These are phyloP conservation scores for Pleurotus eryngii DNA, from an alignment of 768 basidiomycete genomes.

Conservation along the genomic window DNA sequence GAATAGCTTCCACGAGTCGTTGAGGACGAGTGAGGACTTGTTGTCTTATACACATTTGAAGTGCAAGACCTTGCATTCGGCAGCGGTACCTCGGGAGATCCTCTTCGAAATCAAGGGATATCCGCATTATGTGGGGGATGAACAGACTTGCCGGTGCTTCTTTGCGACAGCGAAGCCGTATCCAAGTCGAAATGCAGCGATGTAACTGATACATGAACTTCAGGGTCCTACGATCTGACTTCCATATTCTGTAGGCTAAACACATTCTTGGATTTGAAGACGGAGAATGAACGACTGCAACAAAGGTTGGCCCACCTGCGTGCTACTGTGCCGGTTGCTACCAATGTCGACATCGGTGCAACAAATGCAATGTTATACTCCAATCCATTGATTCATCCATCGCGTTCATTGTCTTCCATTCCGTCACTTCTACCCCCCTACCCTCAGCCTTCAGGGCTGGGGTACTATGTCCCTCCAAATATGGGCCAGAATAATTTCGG, in stretches of 20 bases:
- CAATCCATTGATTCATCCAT: no score
- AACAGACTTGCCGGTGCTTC: conserved; percentile 50
- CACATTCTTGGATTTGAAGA: conserved; percentile 77
- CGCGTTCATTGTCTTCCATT: no score
- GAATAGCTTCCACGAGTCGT: conserved; percentile 51
- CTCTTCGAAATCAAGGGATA: conserved; percentile 73
- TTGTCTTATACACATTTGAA: conserved; percentile 60
- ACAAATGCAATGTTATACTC: no score
- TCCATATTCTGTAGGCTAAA: conserved; percentile 47
- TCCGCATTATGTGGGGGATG: conserved; percentile 44
- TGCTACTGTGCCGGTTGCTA: conserved; percentile 22
- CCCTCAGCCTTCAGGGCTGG: neutral
- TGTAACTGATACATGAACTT: conserved; percentile 33
- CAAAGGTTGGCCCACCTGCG: conserved; percentile 49
- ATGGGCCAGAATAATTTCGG: neutral
- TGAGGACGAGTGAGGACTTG: conserved; percentile 48
- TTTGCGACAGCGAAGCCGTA: conserved; percentile 77
- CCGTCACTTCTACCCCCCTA: no score
- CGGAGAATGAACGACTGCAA: conserved; percentile 81
- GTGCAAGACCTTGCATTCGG: conserved; percentile 33
- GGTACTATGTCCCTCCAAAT: conserved; percentile 28
- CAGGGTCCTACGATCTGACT: neutral
- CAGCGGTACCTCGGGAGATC: conserved; percentile 37
- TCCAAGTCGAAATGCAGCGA: conserved; percentile 67
- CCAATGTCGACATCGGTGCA: conserved; percentile 18